Base-by-base conservation (phyloP, 1,284 basidiomycete genomes). In the Ceratobasidium sp. region DNA sequence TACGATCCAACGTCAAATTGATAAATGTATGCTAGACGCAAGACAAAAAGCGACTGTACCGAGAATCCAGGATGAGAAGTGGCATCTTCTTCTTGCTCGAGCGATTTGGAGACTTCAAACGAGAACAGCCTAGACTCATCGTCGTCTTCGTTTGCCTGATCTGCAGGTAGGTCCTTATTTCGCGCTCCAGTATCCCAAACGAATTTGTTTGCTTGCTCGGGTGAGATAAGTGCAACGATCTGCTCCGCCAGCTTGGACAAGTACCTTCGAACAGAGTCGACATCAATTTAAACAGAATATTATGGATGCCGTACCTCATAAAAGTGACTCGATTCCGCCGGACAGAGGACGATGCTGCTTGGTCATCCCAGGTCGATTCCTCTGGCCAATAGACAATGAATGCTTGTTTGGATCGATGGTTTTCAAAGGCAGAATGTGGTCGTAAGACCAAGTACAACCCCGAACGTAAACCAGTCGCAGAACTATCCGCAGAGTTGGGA, bases 171-270 rank as follows among this genome's bases (percentile, higher is more conserved):
- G 55, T 55, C 30, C 3, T 32, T 30, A 30, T 55, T 57, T 28
- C 28, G 50, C 41, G 52, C 26, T 16, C 18, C 34, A 30, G 61
- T 50, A 9, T 71, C 52, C 61, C 72, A 74, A n/a, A n/a, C n/a
- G n/a, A n/a, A n/a, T n/a, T n/a, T n/a, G n/a, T n/a, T n/a, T n/a
- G n/a, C n/a, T n/a, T 88, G 84, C 28, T 82, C 81, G 0, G 81
- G 72, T 0, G 87, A 86, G 21, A 88, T 79, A 14, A 87, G 74
- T 21, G 82, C 83, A 0, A 85, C 76, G 1, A 85, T 77, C 74
- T 88, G 87, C 74, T 89, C 87, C 10, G 83, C 78, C 50, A 87
- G 82, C 78, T 87, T 87, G 4, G 82, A 86, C 14, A 88, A 81
- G 75, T 88, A 89, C 57, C 87, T 87, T 12, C 41, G 4, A 21